Evolutionary conservation across 1,139 yeast species (phyloP), one percentile per base, ranked within the genome.

Genomic region (Geotrichum phurueaensis): DNA sequence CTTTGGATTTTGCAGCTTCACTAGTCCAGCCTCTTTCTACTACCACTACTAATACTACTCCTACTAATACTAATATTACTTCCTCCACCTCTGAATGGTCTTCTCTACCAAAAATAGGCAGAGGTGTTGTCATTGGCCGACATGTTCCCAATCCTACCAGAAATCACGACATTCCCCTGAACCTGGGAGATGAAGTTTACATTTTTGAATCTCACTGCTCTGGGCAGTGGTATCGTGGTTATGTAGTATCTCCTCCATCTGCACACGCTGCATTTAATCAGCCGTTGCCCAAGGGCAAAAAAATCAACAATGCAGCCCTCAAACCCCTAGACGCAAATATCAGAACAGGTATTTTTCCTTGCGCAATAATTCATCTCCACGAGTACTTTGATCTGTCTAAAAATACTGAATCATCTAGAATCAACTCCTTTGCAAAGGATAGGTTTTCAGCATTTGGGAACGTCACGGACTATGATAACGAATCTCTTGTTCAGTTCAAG

Each of bases 111-210:
- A 63, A 65, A 58, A 67, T 69, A 51, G 68, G 70, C 55, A 59
- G 70, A 53, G 68, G 72, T 15, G 62, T 69, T 22, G 70, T 71
- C 36, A 63, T 67, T 48, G 68, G 66, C 18, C 63, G 66, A 54
- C 68, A 65, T 57, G 57, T 54, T 53, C 66, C 69, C 22, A 55
- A 63, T 25, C 54, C 58, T 23, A 45, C 27, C 22, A 49, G 58
- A 27, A 52, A 48, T 39, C 57, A 57, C 51, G 61, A 54, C 36
- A 45, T 63, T 13, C 53, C 63, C 68, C 73, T 89, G 59, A 85
- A 84, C 69, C 86, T 89, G 23, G 97, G 96, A 45, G 96, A 90
- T 70, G 89, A 86, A 65, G 84, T 89, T 36, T 89, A 82, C 71
- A 77, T 89, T 39, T 88, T 89, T 69, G 96, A 90, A 72, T 78